These are phyloP conservation scores for Symbiodinium natans DNA, from an alignment of 73 alveolate genomes.

Conservation along the genomic window DNA sequence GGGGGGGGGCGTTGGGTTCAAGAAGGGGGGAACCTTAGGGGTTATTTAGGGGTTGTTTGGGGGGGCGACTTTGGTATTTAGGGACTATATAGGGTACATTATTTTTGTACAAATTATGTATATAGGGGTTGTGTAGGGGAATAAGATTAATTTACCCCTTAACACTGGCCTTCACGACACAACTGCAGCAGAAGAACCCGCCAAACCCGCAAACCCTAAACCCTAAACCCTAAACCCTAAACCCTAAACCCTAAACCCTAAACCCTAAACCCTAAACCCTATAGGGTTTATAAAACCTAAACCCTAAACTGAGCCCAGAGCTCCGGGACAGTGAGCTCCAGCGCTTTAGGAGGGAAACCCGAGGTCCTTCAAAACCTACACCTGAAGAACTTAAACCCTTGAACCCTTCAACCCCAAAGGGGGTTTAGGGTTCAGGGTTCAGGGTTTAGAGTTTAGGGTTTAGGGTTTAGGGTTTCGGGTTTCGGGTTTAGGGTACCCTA, in stretches of 20 bases:
- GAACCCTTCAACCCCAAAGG: not conserved
- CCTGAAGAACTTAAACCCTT: not conserved
- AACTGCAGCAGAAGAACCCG: too few relatives aligned
- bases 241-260: not conserved
- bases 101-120: too few relatives aligned
- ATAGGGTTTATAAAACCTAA: not conserved
- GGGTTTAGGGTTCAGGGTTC: not conserved
- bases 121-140: too few relatives aligned
- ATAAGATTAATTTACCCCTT: too few relatives aligned
- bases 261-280: not conserved
- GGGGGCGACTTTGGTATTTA: too few relatives aligned
- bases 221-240: not conserved
- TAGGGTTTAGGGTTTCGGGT: too few relatives aligned
- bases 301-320: not conserved
- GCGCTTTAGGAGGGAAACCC: not conserved
- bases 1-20: too few relatives aligned
- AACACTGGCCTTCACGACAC: too few relatives aligned
- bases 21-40: too few relatives aligned
- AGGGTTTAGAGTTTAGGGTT: not conserved
- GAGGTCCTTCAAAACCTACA: not conserved
- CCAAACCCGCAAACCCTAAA: not conserved
- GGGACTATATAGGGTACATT: too few relatives aligned
- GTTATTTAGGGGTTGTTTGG: too few relatives aligned
- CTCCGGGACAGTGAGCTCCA: not conserved
- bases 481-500: too few relatives aligned